Evolutionary conservation across 345 rosid species (phyloP).

Genomic region (Populus ilicifolia): DNA sequence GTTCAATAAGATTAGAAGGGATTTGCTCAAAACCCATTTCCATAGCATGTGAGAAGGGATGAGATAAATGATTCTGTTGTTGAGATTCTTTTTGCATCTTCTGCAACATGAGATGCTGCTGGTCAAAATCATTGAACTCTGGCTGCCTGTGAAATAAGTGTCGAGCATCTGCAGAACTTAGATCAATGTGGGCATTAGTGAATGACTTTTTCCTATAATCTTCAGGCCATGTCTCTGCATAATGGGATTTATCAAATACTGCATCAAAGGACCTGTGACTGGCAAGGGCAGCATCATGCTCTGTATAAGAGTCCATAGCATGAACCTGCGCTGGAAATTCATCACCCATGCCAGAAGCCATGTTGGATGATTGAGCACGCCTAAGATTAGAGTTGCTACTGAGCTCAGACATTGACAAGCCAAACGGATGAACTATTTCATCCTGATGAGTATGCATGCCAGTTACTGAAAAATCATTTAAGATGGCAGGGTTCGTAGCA

Average conservation of each 20-base stretch:
- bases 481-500: conserved; percentile 27
- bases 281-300: conserved; percentile 17
- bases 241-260: conserved; percentile 28
- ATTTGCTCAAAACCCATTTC: conserved; percentile 30
- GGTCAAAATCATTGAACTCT: conserved; percentile 28
- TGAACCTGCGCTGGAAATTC: conserved; percentile 13
- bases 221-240: conserved; percentile 34
- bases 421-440: conserved; percentile 57
- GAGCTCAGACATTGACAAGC: conserved; percentile 60
- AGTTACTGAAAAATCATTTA: conserved; percentile 32
- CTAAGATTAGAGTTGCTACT: conserved; percentile 36
- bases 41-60: conserved; percentile 18
- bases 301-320: conserved; percentile 23
- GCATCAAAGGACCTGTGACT: conserved; percentile 17
- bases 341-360: conserved; percentile 25
- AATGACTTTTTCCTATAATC: conserved; percentile 29
- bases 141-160: conserved; percentile 33
- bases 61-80: conserved; percentile 28
- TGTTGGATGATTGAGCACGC: conserved; percentile 32
- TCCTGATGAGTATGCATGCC: conserved; percentile 34
- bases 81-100: conserved; percentile 39
- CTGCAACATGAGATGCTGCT: conserved; percentile 33
- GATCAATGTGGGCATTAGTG: conserved; percentile 22
- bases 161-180: conserved; percentile 32
- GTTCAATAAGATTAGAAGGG: conserved; percentile 30